Evolutionary conservation across 2,329 filamentous ascomycete species (phyloP).

Genomic region (Trichoderma sp.): DNA sequence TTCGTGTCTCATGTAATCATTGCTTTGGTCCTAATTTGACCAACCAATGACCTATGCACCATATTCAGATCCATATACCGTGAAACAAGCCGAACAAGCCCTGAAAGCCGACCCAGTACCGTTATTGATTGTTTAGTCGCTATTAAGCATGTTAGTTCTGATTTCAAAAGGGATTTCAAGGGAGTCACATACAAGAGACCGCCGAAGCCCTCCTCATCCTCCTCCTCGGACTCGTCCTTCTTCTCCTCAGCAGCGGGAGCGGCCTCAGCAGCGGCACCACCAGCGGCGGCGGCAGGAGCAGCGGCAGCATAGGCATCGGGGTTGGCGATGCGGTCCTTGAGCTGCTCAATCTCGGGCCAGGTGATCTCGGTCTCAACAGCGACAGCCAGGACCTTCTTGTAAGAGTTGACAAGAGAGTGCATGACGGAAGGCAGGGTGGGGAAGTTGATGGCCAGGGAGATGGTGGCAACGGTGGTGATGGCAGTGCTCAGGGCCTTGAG

Average conservation of each 20-base stretch:
- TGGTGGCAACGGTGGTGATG: constrained; percentile 81
- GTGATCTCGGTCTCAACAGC: constrained; percentile 87
- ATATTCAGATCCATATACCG: constrained; percentile 44
- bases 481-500: constrained; percentile 78
- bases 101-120: constrained; percentile 44
- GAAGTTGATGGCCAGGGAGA: constrained; percentile 93
- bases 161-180: background rate
- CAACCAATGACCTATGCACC: constrained; percentile 53
- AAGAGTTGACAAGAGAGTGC: constrained; percentile 94
- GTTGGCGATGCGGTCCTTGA: constrained; percentile 99
- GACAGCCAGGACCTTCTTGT: constrained; percentile 95
- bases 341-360: constrained; percentile 94
- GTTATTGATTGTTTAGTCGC: constrained; percentile 52
- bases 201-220: constrained; percentile 71
- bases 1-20: constrained; percentile 37
- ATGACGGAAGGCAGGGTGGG: constrained; percentile 94
- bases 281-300: constrained; percentile 68
- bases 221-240: constrained; percentile 69
- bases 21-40: constrained; percentile 42
- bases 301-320: constrained; percentile 91
- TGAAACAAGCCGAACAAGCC: constrained; percentile 46
- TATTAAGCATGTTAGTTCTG: constrained; percentile 44
- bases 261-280: constrained; percentile 52
- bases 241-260: constrained; percentile 60
- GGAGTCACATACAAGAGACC: constrained; percentile 67